These are phyloP conservation scores for Ophiocordyceps camponoti-saundersi DNA, from an alignment of 2,329 filamentous ascomycete genomes.

Conservation along the genomic window DNA sequence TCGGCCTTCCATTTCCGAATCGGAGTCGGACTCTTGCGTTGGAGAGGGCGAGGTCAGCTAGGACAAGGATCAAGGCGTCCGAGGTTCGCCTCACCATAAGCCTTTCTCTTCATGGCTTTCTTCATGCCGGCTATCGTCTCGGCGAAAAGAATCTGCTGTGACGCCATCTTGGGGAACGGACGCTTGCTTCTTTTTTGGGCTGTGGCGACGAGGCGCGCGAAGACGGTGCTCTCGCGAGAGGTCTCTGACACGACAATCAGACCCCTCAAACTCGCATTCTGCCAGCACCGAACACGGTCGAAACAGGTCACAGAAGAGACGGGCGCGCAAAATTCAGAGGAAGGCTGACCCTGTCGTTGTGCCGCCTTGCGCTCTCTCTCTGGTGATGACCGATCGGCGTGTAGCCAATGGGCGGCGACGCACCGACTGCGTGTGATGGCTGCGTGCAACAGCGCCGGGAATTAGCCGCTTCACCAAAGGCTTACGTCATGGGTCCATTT, in stretches of 20 bases:
- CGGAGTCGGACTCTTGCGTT: slow-evolving; percentile 55
- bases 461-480: background rate
- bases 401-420: background rate
- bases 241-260: background rate
- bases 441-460: background rate
- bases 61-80: slow-evolving; percentile 1
- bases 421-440: background rate
- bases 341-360: too few species aligned
- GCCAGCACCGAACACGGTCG: too few species aligned
- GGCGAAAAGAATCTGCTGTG: slow-evolving; percentile 44
- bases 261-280: too few species aligned
- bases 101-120: slow-evolving; percentile 46
- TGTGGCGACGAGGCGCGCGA: background rate
- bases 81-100: slow-evolving; percentile 28
- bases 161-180: slow-evolving; percentile 18
- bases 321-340: too few species aligned
- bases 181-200: background rate
- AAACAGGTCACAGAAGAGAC: too few species aligned
- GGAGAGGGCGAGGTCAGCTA: slow-evolving; percentile 7
- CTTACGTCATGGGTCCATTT: background rate
- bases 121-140: slow-evolving; percentile 54
- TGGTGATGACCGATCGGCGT: background rate
- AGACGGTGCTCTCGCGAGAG: background rate
- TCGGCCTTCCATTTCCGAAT: slow-evolving; percentile 50
- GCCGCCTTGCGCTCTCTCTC: background rate